phyloP scores from a whole-genome alignment of 352 stramenopile species.

The Globisporangium emineosum region DNA sequence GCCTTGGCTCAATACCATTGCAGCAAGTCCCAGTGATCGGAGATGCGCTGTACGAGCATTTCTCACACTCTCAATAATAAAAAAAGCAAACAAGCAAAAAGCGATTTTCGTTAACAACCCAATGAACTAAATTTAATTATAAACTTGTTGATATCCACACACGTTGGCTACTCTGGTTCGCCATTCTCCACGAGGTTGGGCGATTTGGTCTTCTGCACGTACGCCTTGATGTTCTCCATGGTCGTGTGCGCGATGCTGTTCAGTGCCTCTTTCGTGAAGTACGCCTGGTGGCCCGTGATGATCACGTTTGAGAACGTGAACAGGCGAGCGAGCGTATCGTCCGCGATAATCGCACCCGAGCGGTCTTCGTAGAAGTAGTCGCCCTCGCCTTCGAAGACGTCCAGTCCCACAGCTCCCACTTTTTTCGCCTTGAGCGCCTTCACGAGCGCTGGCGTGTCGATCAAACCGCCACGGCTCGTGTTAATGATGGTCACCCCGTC shows the following conservation, averaged over 20 bases:
- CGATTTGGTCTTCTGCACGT: constrained; percentile 24
- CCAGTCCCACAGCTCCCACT: constrained; percentile 74
- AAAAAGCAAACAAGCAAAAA: background rate
- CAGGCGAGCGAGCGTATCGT: constrained; percentile 67
- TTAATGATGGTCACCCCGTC: constrained; percentile 89
- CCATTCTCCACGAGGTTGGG: constrained; percentile 62
- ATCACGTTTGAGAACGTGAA: constrained; percentile 85
- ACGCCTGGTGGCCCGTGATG: constrained; percentile 78
- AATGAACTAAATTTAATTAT: background rate
- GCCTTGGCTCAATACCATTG: constrained; percentile 20
- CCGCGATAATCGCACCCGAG: constrained; percentile 59
- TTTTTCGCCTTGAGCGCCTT: constrained; percentile 74
- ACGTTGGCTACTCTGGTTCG: background rate
- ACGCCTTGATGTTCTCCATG: constrained; percentile 73
- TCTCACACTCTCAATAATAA: background rate
- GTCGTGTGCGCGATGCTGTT: constrained; percentile 70
- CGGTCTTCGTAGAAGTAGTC: constrained; percentile 80
- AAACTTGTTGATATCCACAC: background rate
- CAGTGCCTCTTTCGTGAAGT: constrained; percentile 77
- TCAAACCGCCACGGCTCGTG: constrained; percentile 82
- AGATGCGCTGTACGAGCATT: constrained; percentile 22
- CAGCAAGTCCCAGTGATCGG: constrained; percentile 19
- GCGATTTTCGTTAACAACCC: background rate
- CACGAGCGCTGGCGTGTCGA: constrained; percentile 83
- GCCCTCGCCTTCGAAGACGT: constrained; percentile 86